phyloP scores from a whole-genome alignment of 2,329 filamentous ascomycete genomes.

The Pyrenophora teres region DNA sequence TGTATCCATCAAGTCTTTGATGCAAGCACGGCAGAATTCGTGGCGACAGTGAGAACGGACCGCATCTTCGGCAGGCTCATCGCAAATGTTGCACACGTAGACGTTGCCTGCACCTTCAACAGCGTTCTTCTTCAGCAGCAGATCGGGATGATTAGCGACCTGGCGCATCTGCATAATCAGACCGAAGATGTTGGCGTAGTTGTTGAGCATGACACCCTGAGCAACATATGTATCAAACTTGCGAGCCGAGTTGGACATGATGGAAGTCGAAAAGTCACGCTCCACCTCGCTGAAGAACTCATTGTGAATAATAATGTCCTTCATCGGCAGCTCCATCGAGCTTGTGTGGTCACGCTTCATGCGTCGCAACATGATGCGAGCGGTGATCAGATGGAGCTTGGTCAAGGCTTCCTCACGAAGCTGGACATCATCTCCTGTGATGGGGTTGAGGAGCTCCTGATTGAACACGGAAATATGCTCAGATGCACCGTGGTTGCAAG shows the following conservation, averaged over 20 bases:
- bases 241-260: constrained; percentile 89
- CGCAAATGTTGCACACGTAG: constrained; percentile 90
- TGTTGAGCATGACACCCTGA: constrained; percentile 85
- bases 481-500: constrained; percentile 69
- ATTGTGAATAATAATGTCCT: constrained; percentile 87
- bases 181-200: constrained; percentile 96
- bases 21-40: constrained; percentile 85
- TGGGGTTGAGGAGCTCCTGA: constrained; percentile 88
- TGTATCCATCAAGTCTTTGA: constrained; percentile 77
- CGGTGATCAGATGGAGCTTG: constrained; percentile 86
- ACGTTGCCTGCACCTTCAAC: constrained; percentile 86
- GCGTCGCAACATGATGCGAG: constrained; percentile 92
- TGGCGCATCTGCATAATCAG: constrained; percentile 99
- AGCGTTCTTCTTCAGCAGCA: constrained; percentile 83
- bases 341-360: constrained; percentile 92
- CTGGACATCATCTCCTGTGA: constrained; percentile 54
- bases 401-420: constrained; percentile 72
- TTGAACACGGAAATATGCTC: constrained; percentile 85
- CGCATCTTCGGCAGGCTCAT: constrained; percentile 93
- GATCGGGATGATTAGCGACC: constrained; percentile 92
- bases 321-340: constrained; percentile 94
- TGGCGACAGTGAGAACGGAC: constrained; percentile 91
- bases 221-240: constrained; percentile 96
- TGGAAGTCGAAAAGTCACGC: constrained; percentile 90
- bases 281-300: constrained; percentile 98